phyloP scores from a whole-genome alignment of 345 rosid genomes.

The Euphorbia pulcherrima region DNA sequence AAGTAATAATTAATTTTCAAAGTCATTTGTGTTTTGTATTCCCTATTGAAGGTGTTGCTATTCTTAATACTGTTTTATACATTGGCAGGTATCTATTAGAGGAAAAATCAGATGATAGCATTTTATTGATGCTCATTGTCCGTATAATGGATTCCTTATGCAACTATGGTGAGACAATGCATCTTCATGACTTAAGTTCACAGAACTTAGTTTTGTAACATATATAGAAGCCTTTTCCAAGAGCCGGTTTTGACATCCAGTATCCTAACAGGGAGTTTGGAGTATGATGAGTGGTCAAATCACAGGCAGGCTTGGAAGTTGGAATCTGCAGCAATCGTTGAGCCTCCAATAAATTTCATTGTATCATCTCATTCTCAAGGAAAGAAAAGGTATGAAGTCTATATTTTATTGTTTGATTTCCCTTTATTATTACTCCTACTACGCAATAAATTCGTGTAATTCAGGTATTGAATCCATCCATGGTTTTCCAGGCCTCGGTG shows the following conservation, averaged over 20 bases:
- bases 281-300: constrained; percentile 93
- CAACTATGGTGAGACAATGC: constrained; percentile 66
- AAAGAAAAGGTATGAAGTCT: constrained; percentile 63
- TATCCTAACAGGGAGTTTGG: constrained; percentile 67
- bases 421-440: constrained; percentile 12
- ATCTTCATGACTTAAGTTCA: constrained; percentile 22
- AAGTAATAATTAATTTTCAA: constrained; percentile 52
- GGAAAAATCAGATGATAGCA: constrained; percentile 97
- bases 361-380: constrained; percentile 77
- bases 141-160: constrained; percentile 93
- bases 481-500: constrained; percentile 81
- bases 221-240: constrained; percentile 2
- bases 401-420: constrained; percentile 10
- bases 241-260: constrained; percentile 1
- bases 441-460: constrained; percentile 4
- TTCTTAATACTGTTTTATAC: constrained; percentile 26
- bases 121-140: constrained; percentile 72
- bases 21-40: constrained; percentile 10
- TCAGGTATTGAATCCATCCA: constrained; percentile 17
- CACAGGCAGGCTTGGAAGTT: constrained; percentile 99
- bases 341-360: constrained; percentile 92
- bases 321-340: constrained; percentile 92
- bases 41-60: not conserved
- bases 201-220: not conserved
- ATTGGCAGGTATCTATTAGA: constrained; percentile 69